A percentile compares a stretch with the other conserved stretches of the same genome.
Conservation (phyloP, 768 basidiomycete genomes). For the Ramaria rubella region DNA sequence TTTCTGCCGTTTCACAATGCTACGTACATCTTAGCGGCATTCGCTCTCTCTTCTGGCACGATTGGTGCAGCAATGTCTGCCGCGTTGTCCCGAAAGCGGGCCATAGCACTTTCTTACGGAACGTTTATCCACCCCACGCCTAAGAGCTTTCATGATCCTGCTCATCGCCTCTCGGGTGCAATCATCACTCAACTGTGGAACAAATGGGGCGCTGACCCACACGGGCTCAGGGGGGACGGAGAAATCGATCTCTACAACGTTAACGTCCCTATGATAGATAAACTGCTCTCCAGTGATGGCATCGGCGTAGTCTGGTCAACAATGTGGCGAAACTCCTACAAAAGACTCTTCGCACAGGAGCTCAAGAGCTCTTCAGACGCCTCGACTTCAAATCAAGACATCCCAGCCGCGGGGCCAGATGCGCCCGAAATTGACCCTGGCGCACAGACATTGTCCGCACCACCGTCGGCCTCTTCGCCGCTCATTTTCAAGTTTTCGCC, state of each 20-base stretch:
- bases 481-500: constrained; percentile 74
- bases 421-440: constrained; percentile 18
- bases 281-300: constrained; percentile 50
- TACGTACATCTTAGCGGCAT: constrained; percentile 50
- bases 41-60: constrained; percentile 86
- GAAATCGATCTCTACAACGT: constrained; percentile 81
- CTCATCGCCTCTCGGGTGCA: constrained; percentile 57
- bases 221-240: constrained; percentile 42
- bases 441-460: neutral
- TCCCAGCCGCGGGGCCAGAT: constrained; percentile 40
- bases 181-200: constrained; percentile 73
- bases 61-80: constrained; percentile 86
- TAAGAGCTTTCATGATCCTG: constrained; percentile 51
- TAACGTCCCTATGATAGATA: constrained; percentile 79
- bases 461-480: neutral
- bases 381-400: constrained; percentile 17
- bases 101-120: constrained; percentile 87
- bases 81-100: constrained; percentile 59
- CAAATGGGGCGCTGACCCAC: constrained; percentile 74
- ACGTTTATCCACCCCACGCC: constrained; percentile 68
- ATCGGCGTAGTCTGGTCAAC: constrained; percentile 72
- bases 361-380: constrained; percentile 16
- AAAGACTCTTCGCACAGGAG: constrained; percentile 62
- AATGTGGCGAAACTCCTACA: constrained; percentile 84
- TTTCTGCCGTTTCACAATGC: neutral